Percentiles rank a stretch among this genome's conserved stretches.
These are phyloP conservation scores for Pyrenopolyporus hunteri DNA, from an alignment of 495 filamentous ascomycete genomes.

Conservation along the genomic window DNA sequence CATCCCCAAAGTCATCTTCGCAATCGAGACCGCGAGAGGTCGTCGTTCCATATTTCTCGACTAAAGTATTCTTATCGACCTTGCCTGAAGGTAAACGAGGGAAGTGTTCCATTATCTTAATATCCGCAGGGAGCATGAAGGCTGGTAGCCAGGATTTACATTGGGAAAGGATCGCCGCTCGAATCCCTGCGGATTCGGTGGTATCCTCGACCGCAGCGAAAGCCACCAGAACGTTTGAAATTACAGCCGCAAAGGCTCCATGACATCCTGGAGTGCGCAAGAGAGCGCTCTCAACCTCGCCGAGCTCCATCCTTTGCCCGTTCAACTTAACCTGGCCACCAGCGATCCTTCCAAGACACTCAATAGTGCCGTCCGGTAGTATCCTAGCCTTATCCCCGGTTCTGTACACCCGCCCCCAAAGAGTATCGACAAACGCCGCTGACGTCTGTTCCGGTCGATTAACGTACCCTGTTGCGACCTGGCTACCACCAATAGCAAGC, in stretches of 20 bases:
- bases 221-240: constrained; percentile 65
- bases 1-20: constrained; percentile 44
- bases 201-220: constrained; percentile 63
- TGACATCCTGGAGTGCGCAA: constrained; percentile 58
- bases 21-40: constrained; percentile 16
- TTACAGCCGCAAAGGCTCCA: constrained; percentile 64
- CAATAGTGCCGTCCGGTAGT: constrained; percentile 68
- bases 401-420: constrained; percentile 69
- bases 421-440: constrained; percentile 66
- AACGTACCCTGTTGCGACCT: constrained; percentile 82
- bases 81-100: constrained; percentile 82
- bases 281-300: constrained; percentile 77
- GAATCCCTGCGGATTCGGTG: constrained; percentile 37
- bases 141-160: constrained; percentile 74
- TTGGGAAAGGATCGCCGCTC: constrained; percentile 53
- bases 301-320: constrained; percentile 82
- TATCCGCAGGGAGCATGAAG: constrained; percentile 78
- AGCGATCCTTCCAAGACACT: constrained; percentile 81
- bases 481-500: constrained; percentile 77
- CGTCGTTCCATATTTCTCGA: constrained; percentile 57
- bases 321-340: constrained; percentile 82
- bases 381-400: constrained; percentile 85
- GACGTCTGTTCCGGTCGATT: constrained; percentile 80
- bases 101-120: constrained; percentile 64
- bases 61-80: constrained; percentile 69